phyloP scores from a whole-genome alignment of 495 filamentous ascomycete species.

The Penicillium lividum region DNA sequence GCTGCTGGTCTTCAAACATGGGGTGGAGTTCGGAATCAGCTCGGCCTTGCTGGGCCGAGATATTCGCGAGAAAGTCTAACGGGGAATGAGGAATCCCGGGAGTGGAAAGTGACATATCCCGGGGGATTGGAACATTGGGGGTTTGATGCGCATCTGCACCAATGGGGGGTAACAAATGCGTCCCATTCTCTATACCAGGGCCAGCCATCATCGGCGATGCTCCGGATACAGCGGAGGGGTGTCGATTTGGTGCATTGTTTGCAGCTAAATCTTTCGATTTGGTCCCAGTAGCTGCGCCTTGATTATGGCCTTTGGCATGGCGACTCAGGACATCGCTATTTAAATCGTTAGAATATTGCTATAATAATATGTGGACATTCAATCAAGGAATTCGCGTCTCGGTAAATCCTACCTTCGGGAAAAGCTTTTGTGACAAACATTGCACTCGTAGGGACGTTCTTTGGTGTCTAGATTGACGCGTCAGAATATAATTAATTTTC shows the following conservation, averaged over 20 bases:
- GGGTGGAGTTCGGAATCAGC: constrained; percentile 34
- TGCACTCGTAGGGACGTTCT: constrained; percentile 56
- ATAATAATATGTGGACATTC: neutral
- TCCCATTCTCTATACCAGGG: constrained; percentile 17
- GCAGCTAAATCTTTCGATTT: constrained; percentile 23
- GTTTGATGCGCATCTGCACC: constrained; percentile 17
- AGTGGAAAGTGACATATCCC: constrained; percentile 27
- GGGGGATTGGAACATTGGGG: constrained; percentile 22
- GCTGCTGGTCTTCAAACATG: constrained; percentile 39
- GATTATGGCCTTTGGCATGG: constrained; percentile 51
- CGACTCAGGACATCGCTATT: constrained; percentile 54
- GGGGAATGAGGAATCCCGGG: constrained; percentile 32
- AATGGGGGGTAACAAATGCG: constrained; percentile 23
- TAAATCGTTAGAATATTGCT: constrained; percentile 16
- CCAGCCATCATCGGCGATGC: constrained; percentile 18
- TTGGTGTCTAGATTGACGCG: constrained; percentile 44
- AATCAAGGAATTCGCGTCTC: neutral
- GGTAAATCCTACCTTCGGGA: constrained; percentile 46
- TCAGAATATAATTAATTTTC: neutral
- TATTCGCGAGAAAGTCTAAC: constrained; percentile 42
- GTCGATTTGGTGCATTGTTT: constrained; percentile 24
- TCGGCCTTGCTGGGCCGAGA: constrained; percentile 41
- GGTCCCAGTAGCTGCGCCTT: constrained; percentile 25
- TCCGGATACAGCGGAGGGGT: constrained; percentile 17
- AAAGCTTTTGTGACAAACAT: constrained; percentile 53